These are phyloP conservation scores for Monosporascus sp. DNA, from an alignment of 2,329 filamentous ascomycete genomes.

Conservation along the genomic window DNA sequence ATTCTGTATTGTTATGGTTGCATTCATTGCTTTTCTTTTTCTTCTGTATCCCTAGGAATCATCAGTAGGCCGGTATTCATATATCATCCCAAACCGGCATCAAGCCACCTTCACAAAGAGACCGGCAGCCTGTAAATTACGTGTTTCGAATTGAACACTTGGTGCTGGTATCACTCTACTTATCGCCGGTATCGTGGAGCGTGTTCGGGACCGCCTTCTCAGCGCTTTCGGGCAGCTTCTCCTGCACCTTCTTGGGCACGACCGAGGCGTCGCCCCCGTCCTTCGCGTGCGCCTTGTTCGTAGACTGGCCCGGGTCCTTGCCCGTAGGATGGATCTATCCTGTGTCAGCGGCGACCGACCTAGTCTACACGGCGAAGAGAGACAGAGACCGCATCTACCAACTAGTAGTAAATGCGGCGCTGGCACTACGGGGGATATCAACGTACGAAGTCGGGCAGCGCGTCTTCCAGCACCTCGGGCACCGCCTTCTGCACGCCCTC, in stretches of 20 bases:
- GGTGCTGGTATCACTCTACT: slow-evolving; percentile 1
- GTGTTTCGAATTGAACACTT: too few species aligned
- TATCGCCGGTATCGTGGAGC: slow-evolving; percentile 13
- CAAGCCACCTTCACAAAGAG: too few species aligned
- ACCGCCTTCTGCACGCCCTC: slow-evolving; percentile 9
- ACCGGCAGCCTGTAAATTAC: too few species aligned
- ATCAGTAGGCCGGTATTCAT: too few species aligned
- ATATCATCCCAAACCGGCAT: too few species aligned
- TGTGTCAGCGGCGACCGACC: neutral
- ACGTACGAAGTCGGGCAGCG: slow-evolving; percentile 10
- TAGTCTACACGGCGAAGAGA: neutral
- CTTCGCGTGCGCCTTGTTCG: slow-evolving; percentile 11
- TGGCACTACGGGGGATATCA: too few species aligned
- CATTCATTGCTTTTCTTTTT: too few species aligned
- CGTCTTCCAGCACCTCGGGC: slow-evolving; percentile 8
- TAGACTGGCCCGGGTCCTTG: slow-evolving; percentile 3
- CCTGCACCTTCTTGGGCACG: slow-evolving; percentile 13
- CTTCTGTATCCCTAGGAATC: too few species aligned
- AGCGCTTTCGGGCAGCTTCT: slow-evolving; percentile 10
- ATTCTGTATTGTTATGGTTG: too few species aligned
- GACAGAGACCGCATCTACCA: too few species aligned
- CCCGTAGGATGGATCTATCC: slow-evolving; percentile 10
- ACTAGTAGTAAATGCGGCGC: too few species aligned
- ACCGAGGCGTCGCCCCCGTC: slow-evolving; percentile 12
- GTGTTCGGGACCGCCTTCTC: slow-evolving; percentile 11